A percentile compares a stretch with the other conserved stretches of the same genome.
phyloP scores from a whole-genome alignment of 2,329 filamentous ascomycete genomes.

The Pyrenophora seminiperda region DNA sequence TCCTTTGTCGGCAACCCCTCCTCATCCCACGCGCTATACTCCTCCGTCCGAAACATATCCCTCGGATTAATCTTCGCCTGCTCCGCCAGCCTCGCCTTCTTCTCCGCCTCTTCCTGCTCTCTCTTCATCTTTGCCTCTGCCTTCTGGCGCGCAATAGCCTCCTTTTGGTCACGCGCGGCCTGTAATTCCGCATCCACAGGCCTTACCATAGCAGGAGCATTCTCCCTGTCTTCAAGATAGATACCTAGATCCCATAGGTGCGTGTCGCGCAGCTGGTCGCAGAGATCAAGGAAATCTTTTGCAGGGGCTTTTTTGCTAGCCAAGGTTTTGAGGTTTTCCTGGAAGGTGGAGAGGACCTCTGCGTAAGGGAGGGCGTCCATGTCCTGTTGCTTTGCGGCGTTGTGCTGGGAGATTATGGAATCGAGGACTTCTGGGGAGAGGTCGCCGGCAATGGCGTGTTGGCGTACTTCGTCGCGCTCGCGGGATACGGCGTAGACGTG shows the following conservation, averaged over 20 bases:
- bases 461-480: slow-evolving; percentile 63
- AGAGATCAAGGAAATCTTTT: slow-evolving; percentile 75
- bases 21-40: slow-evolving; percentile 80
- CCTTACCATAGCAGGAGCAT: slow-evolving; percentile 74
- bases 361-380: slow-evolving; percentile 52
- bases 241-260: slow-evolving; percentile 82
- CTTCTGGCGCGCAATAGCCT: slow-evolving; percentile 52
- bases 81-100: slow-evolving; percentile 59
- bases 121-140: slow-evolving; percentile 55
- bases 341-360: slow-evolving; percentile 56
- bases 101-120: slow-evolving; percentile 64
- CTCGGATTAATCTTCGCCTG: slow-evolving; percentile 63
- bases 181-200: slow-evolving; percentile 66
- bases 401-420: slow-evolving; percentile 49
- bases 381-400: slow-evolving; percentile 35
- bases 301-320: slow-evolving; percentile 58
- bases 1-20: slow-evolving; percentile 80
- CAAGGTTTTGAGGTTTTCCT: slow-evolving; percentile 66
- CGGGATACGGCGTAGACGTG: slow-evolving; percentile 65
- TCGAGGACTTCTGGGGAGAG: slow-evolving; percentile 35
- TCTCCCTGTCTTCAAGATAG: slow-evolving; percentile 81
- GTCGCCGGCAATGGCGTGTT: slow-evolving; percentile 58
- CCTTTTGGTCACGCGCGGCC: slow-evolving; percentile 59
- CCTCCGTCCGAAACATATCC: slow-evolving; percentile 63
- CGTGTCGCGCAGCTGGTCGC: slow-evolving; percentile 73